Conservation (phyloP, 768 basidiomycete genomes). For the Galerina marginata region DNA sequence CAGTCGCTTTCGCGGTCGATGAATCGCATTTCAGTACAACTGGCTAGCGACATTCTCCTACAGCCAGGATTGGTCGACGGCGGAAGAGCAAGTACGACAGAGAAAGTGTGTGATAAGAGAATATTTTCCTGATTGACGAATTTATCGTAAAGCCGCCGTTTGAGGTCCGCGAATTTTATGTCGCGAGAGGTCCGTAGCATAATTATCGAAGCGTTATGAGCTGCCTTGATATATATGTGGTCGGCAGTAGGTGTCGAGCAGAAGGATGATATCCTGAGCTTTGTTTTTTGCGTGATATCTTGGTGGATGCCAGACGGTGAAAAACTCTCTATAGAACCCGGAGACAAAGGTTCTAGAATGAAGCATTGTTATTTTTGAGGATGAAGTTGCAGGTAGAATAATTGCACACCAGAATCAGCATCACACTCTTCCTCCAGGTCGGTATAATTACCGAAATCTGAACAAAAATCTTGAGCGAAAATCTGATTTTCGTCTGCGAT, state of each 20-base stretch:
- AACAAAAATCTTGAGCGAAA: conserved; percentile 17
- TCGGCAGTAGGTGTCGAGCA: conserved; percentile 8
- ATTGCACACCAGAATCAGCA: conserved; percentile 1
- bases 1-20: conserved; percentile 66
- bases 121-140: conserved; percentile 67
- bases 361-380: no score
- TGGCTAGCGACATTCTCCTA: conserved; percentile 36
- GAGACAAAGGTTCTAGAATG: no score
- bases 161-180: conserved; percentile 56
- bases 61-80: conserved; percentile 24
- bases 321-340: conserved; percentile 14
- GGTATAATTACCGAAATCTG: conserved; percentile 16
- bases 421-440: conserved; percentile 13
- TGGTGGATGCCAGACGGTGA: background rate
- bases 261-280: background rate
- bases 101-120: conserved; percentile 58
- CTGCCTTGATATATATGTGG: conserved; percentile 66
- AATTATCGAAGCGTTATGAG: conserved; percentile 64
- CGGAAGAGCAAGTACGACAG: conserved; percentile 57
- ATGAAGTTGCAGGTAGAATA: no score
- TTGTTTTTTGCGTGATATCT: background rate
- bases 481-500: conserved; percentile 15
- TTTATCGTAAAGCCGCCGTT: conserved; percentile 65
- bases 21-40: conserved; percentile 46
- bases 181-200: conserved; percentile 59